Evolutionary conservation across 108 stramenopile genomes (phyloP).

Genomic region (Chaetoceros muelleri): DNA sequence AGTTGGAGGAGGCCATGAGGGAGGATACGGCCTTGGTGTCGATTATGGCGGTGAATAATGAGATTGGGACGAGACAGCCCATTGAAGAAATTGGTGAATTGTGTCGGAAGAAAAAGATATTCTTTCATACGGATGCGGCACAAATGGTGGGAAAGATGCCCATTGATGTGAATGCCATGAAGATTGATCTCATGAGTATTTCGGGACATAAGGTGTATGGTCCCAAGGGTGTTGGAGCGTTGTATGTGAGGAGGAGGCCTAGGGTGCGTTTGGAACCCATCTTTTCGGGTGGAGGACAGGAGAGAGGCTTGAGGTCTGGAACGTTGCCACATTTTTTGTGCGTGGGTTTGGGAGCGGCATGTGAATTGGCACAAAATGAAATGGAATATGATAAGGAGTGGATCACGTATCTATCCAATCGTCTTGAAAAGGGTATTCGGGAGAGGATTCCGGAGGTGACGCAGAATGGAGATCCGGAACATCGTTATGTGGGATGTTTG

Average conservation of each 20-base stretch:
- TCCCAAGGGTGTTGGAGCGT: conserved; percentile 96
- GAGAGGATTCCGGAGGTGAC: conserved; percentile 75
- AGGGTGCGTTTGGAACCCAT: conserved; percentile 96
- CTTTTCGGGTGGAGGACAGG: conserved; percentile 97
- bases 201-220: conserved; percentile 98
- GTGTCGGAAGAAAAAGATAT: conserved; percentile 85
- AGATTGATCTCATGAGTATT: conserved; percentile 93
- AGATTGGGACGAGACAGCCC: conserved; percentile 97
- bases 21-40: conserved; percentile 89
- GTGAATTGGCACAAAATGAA: conserved; percentile 80
- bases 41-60: conserved; percentile 99
- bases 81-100: conserved; percentile 91
- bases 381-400: conserved; percentile 73
- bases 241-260: conserved; percentile 93
- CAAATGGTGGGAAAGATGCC: conserved; percentile 98
- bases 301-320: conserved; percentile 87
- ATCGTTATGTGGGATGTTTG: conserved; percentile 89
- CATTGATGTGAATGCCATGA: conserved; percentile 88
- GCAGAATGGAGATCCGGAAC: conserved; percentile 86
- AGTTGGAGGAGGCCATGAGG: conserved; percentile 80
- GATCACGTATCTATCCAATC: conserved; percentile 60
- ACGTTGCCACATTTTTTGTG: conserved; percentile 85
- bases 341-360: conserved; percentile 91
- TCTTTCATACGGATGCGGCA: conserved; percentile 98
- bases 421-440: conserved; percentile 79